Evolutionary conservation across 1,284 basidiomycete species (phyloP), one percentile per base, ranked within the genome.

Genomic region (Fomitiporia mediterranea): DNA sequence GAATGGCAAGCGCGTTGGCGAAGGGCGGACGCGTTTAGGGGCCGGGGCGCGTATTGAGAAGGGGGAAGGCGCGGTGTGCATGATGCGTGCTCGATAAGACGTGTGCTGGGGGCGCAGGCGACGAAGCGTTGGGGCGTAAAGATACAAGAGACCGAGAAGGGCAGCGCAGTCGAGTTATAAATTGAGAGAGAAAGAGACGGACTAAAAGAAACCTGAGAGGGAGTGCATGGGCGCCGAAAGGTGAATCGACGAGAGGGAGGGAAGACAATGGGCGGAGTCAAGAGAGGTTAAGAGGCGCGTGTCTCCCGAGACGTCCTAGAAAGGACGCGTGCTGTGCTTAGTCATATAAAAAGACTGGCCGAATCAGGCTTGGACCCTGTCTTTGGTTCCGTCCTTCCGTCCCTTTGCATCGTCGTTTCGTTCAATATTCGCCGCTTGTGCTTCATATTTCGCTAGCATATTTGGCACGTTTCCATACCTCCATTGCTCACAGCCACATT

Each of bases 1-100:
- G 66, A 57, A 48, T 51, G 35, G 17, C 60, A 62, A 0, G 51
- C 49, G n/a, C 66, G 62, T 42, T 55, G 62, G 53, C 68, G 69
- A 23, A 68, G 68, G 0, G 62, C 60, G 19, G 69, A 70, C 1
- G 69, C 66, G 57, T 63, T n/a, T 56, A 68, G 71, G 53, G 63
- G 61, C 43, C 67, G 67, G 70, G 70, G 70, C 55, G 57, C 42
- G 30, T 52, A 53, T 21, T 49, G 43, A 37, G 28, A 46, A 30
- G 1, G 54, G 40, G 46, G 39, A 46, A 15, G 19, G 48, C 48
- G 58, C 57, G 52, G 60, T 51, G 60, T 51, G 42, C 46, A 49
- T 48, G 53, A 34, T 49, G 38, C 38, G 35, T 46, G 43, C 53
- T 37, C 23, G 56, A 53, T 52, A 47, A 39, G 49, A 47, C 40